Evolutionary conservation across 768 basidiomycete genomes (phyloP), one percentile per base, ranked within the genome.

Genomic region (Porpolomopsis calyptriformis): DNA sequence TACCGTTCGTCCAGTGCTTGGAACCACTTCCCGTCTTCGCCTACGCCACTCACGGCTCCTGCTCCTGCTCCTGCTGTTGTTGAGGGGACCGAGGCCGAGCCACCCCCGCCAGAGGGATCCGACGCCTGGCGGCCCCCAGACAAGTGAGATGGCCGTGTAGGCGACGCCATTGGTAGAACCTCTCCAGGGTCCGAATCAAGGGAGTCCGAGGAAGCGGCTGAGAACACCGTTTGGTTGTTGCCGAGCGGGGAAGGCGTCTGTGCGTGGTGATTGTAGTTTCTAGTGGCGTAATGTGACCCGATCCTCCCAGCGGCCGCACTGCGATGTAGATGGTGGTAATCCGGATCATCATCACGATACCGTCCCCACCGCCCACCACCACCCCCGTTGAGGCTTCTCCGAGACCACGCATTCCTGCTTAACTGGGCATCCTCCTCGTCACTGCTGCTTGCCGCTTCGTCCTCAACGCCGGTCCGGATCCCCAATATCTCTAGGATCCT

Each of bases 401-500:
- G 62, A 22, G 65, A 58, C 62, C 69, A 71, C 1, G 62, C 49
- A 22, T 46, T 53, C 25, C 67, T 59, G 10, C 63, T 56, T 3
- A 57, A 49, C 19, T 41, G 59, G 45, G 37, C 47, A 18, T 78
- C 80, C 22, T 85, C 83, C 33, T 75, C 60, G 52, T 69, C 65
- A 55, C 78, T 68, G 58, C 76, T 64, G 27, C 58, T 59, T 47
- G 67, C 91, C 1, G 74, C 89, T 22, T 92, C 93, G 54, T 98
- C 94, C 55, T 94, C 92, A 0, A 99, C 87, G 0, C 93, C 93
- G 0, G 89, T 93, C 9, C 89, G 69, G 51, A 99, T 96, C 0
- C 96, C 94, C n/a, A 97, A 73, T 7, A 97, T 80, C 58, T 97
- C 94, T 23, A 99, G 71, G 96, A 99, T 98, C 40, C 91, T 73